phyloP scores from a whole-genome alignment of 106 monocot species.

The Cymbidium sinense region DNA sequence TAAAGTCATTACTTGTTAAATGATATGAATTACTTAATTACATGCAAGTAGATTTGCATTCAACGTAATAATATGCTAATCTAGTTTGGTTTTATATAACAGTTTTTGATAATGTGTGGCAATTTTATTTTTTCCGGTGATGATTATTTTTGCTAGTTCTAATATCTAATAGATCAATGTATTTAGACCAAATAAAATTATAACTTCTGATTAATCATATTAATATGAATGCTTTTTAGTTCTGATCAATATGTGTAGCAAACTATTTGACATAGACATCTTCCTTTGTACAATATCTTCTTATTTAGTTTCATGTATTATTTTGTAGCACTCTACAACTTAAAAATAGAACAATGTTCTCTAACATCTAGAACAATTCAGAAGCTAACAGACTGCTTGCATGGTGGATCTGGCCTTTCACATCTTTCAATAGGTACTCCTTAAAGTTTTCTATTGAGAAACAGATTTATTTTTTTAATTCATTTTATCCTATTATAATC shows the following conservation, averaged over 20 bases:
- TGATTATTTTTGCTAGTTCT: conserved; percentile 1
- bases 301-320: conserved; percentile 5
- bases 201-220: neutral
- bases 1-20: neutral
- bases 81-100: neutral
- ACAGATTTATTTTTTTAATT: neutral
- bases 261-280: neutral
- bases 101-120: neutral
- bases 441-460: neutral
- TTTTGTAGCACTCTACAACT: conserved; percentile 78
- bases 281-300: neutral
- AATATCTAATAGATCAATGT: neutral
- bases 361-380: conserved; percentile 95
- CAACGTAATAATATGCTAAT: neutral
- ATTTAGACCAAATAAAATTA: neutral
- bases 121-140: neutral
- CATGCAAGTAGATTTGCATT: neutral
- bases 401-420: conserved; percentile 61
- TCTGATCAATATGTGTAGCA: neutral
- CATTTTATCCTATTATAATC: conserved; percentile 7
- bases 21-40: neutral
- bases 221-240: neutral
- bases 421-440: conserved; percentile 79
- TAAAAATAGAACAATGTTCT: conserved; percentile 82
- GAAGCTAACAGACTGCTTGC: conserved; percentile 68